Base-by-base conservation (phyloP, 352 stramenopile genomes). In the Pilasporangium apinafurcum region DNA sequence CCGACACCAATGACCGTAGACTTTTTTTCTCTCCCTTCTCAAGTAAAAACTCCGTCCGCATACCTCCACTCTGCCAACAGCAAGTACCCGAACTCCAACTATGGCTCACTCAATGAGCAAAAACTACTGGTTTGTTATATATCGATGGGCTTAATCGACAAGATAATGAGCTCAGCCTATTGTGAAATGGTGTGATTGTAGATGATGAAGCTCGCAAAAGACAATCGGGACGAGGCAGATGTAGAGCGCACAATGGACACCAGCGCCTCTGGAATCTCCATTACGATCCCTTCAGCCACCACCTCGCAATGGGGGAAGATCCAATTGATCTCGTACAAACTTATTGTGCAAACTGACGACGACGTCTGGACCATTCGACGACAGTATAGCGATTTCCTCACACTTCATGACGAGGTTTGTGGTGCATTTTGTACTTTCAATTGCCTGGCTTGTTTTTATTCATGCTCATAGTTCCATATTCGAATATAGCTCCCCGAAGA, bases 301-400 rank as follows among this genome's bases (percentile, higher is more conserved):
- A 74, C 67, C 22, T 83, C 73, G 1, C 68, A 71, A n/a, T 89
- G 76, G 76, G 70, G 70, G 29, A 81, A 86, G 45, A 75, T 73
- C 29, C 56, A 70, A 6, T 89, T 86, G 32, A 60, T 86, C 10
- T 83, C 73, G 14, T 89, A 79, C 58, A 86, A 89, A 53, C 68
- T 89, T 44, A 63, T 85, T 21, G 65, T 89, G 2, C 58, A 75
- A 38, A 85, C 76, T 0, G 73, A 89, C 14, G 76, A 85, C 16
- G 76, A 89, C 33, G 50, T 59, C 16, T 89, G 76, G 76, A 85
- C 48, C 3, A 52, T 89, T 28, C 60, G 76, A 25, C 71, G 76
- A 1, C 66, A 82, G 22, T 85, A 83, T 44, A 68, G 53, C 26
- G 76, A 89, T 43, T 89, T 89, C 55, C 71, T 38, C 14, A 40